Percentiles rank a stretch among this genome's conserved stretches.
These are phyloP conservation scores for Botryotinia narcissicola DNA, from an alignment of 2,329 filamentous ascomycete species.

Conservation along the genomic window DNA sequence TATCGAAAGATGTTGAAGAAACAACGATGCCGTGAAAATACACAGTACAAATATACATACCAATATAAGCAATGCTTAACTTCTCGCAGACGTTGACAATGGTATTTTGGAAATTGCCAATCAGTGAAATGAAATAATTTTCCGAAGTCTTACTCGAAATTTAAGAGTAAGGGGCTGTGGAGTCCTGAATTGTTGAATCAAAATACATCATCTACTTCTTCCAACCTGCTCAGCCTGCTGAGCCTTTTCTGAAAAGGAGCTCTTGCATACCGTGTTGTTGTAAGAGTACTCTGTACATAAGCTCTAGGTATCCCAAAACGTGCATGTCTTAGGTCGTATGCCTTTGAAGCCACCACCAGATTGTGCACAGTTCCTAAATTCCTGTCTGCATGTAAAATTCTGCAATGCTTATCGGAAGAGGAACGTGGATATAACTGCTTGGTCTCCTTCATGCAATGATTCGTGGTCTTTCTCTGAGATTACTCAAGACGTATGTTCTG, in stretches of 20 bases:
- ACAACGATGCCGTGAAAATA: not conserved
- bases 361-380: not conserved
- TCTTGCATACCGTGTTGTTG: not conserved
- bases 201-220: not conserved
- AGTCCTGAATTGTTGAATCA: not conserved
- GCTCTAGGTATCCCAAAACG: not conserved
- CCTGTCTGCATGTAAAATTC: not conserved
- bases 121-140: not conserved
- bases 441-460: conserved; percentile 11
- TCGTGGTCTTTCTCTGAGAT: not conserved
- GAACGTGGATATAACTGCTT: conserved; percentile 16
- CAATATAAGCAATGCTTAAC: not conserved
- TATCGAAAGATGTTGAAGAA: conserved; percentile 1
- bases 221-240: not conserved
- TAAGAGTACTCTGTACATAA: not conserved
- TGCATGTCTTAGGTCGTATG: not conserved
- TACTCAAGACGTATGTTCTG: not conserved
- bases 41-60: not conserved
- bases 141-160: not conserved
- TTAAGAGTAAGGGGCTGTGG: not conserved
- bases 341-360: not conserved
- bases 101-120: conserved; percentile 6
- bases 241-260: not conserved
- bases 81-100: not conserved
- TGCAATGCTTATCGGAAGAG: conserved; percentile 11